phyloP scores from a whole-genome alignment of 2,329 filamentous ascomycete genomes.

The Fusarium equiseti region DNA sequence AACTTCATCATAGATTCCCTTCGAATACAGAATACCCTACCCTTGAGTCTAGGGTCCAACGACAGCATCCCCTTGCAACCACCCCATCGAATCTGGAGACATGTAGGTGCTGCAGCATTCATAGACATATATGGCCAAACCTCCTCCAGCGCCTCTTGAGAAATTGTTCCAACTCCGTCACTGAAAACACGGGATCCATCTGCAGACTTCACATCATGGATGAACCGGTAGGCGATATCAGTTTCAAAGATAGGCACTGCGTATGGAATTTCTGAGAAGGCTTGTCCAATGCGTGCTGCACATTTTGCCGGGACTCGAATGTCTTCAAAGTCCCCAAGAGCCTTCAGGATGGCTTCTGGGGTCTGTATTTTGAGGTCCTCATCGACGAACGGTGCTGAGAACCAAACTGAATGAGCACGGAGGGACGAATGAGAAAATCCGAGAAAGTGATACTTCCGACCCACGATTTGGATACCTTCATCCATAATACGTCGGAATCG shows the following conservation, averaged over 20 bases:
- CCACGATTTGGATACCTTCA: slow-evolving; percentile 72
- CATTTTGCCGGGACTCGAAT: slow-evolving; percentile 68
- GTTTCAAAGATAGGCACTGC: slow-evolving; percentile 64
- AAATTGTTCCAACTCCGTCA: slow-evolving; percentile 84
- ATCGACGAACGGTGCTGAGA: slow-evolving; percentile 62
- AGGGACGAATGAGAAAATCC: slow-evolving; percentile 86
- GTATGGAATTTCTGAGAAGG: slow-evolving; percentile 80
- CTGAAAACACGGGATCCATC: slow-evolving; percentile 73
- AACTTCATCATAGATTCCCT: slow-evolving; percentile 85
- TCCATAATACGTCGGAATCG: slow-evolving; percentile 72
- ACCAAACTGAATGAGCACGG: slow-evolving; percentile 77
- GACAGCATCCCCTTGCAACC: slow-evolving; percentile 85
- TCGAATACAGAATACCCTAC: slow-evolving; percentile 71
- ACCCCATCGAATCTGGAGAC: slow-evolving; percentile 79
- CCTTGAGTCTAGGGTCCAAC: slow-evolving; percentile 71
- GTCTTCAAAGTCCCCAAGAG: slow-evolving; percentile 62
- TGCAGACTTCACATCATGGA: slow-evolving; percentile 65
- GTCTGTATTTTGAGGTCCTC: slow-evolving; percentile 50
- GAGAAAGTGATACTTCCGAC: slow-evolving; percentile 73
- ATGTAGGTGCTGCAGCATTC: slow-evolving; percentile 66
- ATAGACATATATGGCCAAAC: slow-evolving; percentile 69
- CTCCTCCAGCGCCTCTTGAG: slow-evolving; percentile 66
- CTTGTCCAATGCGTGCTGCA: slow-evolving; percentile 72
- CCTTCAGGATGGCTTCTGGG: slow-evolving; percentile 58
- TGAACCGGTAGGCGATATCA: slow-evolving; percentile 50